Evolutionary conservation across 179 eudicot species (phyloP).

Genomic region (Carnegiea gigantea): DNA sequence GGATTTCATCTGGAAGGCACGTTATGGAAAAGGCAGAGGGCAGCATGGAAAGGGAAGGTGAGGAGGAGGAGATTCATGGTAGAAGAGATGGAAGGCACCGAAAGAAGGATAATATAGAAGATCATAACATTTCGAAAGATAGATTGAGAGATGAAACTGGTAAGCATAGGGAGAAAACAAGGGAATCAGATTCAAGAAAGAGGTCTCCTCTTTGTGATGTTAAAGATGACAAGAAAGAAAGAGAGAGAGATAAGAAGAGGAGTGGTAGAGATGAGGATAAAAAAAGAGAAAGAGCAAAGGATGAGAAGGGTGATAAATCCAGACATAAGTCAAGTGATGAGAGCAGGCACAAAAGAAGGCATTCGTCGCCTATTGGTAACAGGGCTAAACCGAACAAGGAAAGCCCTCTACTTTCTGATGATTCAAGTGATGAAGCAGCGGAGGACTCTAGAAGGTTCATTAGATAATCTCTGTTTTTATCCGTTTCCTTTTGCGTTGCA

Average conservation of each 20-base stretch:
- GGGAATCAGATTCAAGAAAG: conserved; percentile 59
- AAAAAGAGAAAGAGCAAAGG: conserved; percentile 55
- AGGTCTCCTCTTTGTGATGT: conserved; percentile 44
- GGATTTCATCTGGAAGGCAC: conserved; percentile 45
- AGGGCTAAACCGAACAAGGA: conserved; percentile 58
- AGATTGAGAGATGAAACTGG: conserved; percentile 55
- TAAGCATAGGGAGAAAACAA: conserved; percentile 50
- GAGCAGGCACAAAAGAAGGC: conserved; percentile 61
- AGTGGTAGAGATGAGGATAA: conserved; percentile 53
- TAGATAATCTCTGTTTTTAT: conserved; percentile 3
- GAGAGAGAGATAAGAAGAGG: conserved; percentile 49
- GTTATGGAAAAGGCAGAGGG: conserved; percentile 35
- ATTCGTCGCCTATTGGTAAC: conserved; percentile 57
- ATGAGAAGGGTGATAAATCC: conserved; percentile 59
- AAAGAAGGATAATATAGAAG: conserved; percentile 47
- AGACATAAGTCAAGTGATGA: conserved; percentile 59
- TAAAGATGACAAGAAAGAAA: conserved; percentile 54
- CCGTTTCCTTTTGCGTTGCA: not conserved
- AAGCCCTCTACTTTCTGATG: conserved; percentile 43
- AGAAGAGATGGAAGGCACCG: conserved; percentile 51
- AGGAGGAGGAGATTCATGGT: conserved; percentile 46
- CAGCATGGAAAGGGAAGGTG: conserved; percentile 40
- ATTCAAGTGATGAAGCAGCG: conserved; percentile 62
- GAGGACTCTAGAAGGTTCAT: conserved; percentile 75
- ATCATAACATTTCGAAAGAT: conserved; percentile 44